Percentiles rank a stretch among this genome's conserved stretches.
Evolutionary conservation across 768 basidiomycete genomes (phyloP).

Genomic region (Pleurotus eryngii): DNA sequence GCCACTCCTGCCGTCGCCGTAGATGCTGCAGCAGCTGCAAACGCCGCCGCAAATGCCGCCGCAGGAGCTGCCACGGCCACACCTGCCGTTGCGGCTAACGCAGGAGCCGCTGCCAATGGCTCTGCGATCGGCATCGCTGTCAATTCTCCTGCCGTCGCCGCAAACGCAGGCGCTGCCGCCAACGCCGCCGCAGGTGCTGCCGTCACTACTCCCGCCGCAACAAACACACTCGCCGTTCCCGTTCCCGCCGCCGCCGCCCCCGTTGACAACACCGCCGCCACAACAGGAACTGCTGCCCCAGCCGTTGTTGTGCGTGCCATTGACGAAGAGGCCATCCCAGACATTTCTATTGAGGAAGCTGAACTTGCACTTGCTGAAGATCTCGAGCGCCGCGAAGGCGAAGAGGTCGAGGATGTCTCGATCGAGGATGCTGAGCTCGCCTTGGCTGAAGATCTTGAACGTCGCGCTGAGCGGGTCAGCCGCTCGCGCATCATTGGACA

Average conservation of each 20-base stretch:
- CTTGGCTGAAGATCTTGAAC: constrained; percentile 4
- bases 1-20: neutral
- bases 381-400: neutral
- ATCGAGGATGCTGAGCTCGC: constrained; percentile 6
- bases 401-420: neutral
- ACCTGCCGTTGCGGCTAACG: neutral
- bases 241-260: neutral
- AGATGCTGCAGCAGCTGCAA: neutral
- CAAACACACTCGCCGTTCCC: neutral
- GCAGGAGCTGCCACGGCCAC: neutral
- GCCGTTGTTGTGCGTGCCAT: constrained; percentile 1
- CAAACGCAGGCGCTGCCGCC: neutral
- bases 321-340: neutral
- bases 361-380: constrained; percentile 6
- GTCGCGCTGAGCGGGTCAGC: constrained; percentile 5
- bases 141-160: neutral
- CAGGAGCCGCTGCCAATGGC: neutral
- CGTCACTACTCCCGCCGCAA: neutral
- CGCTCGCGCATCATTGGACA: constrained; percentile 5
- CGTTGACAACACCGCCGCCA: neutral
- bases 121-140: neutral
- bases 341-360: constrained; percentile 8
- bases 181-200: neutral
- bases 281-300: neutral
- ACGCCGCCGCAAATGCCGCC: no score